Evolutionary conservation across 2,329 filamentous ascomycete genomes (phyloP).

Genomic region (Fusarium sp.): DNA sequence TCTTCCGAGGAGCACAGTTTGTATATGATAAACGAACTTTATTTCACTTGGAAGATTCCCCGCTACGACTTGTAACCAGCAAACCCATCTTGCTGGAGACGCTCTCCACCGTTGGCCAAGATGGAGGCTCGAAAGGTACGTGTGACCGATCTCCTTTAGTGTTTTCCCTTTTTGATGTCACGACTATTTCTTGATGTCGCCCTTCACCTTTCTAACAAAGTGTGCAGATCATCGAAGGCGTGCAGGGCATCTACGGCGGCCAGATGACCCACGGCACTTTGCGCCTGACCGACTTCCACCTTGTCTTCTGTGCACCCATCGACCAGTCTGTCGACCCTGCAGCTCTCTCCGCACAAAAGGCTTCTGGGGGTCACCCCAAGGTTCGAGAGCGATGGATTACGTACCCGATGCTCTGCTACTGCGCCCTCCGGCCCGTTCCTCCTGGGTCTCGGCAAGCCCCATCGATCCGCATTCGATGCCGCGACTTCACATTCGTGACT

Average conservation of each 20-base stretch:
- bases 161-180: neutral
- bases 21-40: neutral
- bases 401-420: slow-evolving; percentile 89
- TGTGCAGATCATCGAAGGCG: slow-evolving; percentile 64
- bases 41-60: neutral
- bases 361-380: slow-evolving; percentile 46
- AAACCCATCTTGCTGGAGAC: slow-evolving; percentile 7
- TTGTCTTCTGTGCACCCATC: slow-evolving; percentile 63
- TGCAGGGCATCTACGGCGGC: slow-evolving; percentile 71
- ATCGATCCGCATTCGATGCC: slow-evolving; percentile 87
- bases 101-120: slow-evolving; percentile 15
- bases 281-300: slow-evolving; percentile 73
- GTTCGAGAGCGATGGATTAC: slow-evolving; percentile 88
- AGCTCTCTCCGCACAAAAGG: slow-evolving; percentile 20
- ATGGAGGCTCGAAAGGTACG: slow-evolving; percentile 59
- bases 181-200: neutral
- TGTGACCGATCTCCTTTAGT: slow-evolving; percentile 6
- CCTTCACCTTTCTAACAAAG: slow-evolving; percentile 31
- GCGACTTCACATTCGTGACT: slow-evolving; percentile 93
- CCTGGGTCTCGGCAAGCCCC: slow-evolving; percentile 77
- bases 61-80: neutral
- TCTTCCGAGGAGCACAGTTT: neutral
- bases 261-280: slow-evolving; percentile 68
- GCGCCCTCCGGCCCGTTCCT: slow-evolving; percentile 80
- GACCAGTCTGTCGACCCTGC: slow-evolving; percentile 45